These are phyloP conservation scores for Epichloe gansuensis DNA, from an alignment of 2,329 filamentous ascomycete species.

Conservation along the genomic window DNA sequence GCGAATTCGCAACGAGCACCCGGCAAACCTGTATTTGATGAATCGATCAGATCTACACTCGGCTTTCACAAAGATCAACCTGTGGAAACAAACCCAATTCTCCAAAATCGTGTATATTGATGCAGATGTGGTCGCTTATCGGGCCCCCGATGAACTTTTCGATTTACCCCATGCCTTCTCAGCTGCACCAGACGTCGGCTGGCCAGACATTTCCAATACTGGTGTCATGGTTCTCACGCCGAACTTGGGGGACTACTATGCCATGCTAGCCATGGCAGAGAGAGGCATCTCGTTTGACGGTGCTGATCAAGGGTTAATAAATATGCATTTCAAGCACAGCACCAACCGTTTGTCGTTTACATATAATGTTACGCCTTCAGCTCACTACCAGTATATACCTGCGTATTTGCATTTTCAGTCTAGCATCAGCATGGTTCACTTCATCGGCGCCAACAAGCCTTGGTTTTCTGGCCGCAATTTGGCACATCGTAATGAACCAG, in stretches of 20 bases:
- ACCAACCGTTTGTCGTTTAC: slow-evolving; percentile 86
- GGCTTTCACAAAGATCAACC: slow-evolving; percentile 89
- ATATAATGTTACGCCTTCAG: slow-evolving; percentile 95
- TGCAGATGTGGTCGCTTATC: slow-evolving; percentile 80
- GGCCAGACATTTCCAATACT: slow-evolving; percentile 98
- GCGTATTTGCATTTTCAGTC: slow-evolving; percentile 89
- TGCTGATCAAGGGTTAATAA: slow-evolving; percentile 88
- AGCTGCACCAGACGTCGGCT: slow-evolving; percentile 86
- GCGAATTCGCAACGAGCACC: slow-evolving; percentile 61
- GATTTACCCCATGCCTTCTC: slow-evolving; percentile 45
- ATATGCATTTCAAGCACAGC: slow-evolving; percentile 77
- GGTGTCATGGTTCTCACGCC: slow-evolving; percentile 88
- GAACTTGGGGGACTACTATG: slow-evolving; percentile 79
- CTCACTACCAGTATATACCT: slow-evolving; percentile 93
- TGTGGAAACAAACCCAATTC: slow-evolving; percentile 88
- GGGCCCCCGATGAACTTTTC: slow-evolving; percentile 89
- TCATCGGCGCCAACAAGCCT: slow-evolving; percentile 84
- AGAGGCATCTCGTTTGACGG: slow-evolving; percentile 90
- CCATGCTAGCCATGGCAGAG: slow-evolving; percentile 70
- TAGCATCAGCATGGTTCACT: slow-evolving; percentile 82
- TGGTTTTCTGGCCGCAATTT: slow-evolving; percentile 57
- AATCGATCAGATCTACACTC: slow-evolving; percentile 79
- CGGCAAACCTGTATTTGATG: slow-evolving; percentile 83
- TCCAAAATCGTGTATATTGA: slow-evolving; percentile 90
- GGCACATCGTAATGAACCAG: slow-evolving; percentile 46